Conservation (phyloP, 2,329 filamentous ascomycete species). For the Aspergillus sp. region DNA sequence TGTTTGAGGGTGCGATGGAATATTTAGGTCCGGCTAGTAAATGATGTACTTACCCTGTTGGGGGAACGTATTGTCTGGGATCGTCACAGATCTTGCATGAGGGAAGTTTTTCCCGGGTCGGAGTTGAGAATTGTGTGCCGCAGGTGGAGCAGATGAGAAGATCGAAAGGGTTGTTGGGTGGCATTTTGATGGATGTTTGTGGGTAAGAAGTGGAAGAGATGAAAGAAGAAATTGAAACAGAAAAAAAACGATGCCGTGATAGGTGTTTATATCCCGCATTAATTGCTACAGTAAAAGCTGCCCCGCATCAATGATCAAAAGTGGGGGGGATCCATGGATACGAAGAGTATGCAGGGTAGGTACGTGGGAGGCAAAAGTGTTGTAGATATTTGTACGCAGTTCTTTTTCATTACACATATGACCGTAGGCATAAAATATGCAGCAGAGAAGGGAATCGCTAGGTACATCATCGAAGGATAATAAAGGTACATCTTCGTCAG, state of each 20-base stretch:
- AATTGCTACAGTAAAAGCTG: background rate
- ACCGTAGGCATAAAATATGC: conserved; percentile 9
- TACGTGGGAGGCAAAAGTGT: background rate
- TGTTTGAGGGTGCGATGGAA: too few relatives aligned
- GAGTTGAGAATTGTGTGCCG: conserved; percentile 25
- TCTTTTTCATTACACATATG: conserved; percentile 7
- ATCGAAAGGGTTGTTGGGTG: conserved; percentile 16
- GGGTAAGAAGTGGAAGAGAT: background rate
- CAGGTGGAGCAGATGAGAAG: conserved; percentile 29
- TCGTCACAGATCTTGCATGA: conserved; percentile 34
- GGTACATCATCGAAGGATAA: conserved; percentile 14
- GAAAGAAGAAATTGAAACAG: background rate
- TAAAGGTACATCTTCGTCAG: conserved; percentile 15
- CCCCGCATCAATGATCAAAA: background rate
- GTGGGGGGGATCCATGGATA: background rate
- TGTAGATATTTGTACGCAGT: background rate
- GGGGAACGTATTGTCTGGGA: conserved; percentile 30
- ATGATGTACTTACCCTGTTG: conserved; percentile 22
- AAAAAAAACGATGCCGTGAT: background rate
- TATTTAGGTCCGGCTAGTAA: background rate
- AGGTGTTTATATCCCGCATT: background rate
- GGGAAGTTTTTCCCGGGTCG: conserved; percentile 9
- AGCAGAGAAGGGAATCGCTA: conserved; percentile 21
- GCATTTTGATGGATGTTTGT: conserved; percentile 9
- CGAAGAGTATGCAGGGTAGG: background rate